Evolutionary conservation across 768 basidiomycete species (phyloP).

Genomic region (Lentinus tigrinus): DNA sequence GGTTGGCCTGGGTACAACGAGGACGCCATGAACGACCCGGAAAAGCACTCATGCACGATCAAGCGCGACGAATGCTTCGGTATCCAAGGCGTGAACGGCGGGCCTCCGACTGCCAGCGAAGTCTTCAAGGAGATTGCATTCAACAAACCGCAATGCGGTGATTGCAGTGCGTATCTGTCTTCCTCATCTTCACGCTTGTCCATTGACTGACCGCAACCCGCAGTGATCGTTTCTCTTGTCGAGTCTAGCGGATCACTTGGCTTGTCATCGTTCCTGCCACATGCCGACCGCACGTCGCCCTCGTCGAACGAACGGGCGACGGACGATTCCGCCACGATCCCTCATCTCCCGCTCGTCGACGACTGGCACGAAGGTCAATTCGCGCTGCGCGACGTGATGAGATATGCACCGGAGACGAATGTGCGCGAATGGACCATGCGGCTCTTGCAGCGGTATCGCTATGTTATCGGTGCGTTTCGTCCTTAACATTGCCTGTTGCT

Average conservation of each 20-base stretch:
- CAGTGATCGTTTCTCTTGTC: slow-evolving; percentile 33
- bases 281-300: slow-evolving; percentile 7
- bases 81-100: slow-evolving; percentile 17
- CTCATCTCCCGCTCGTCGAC: slow-evolving; percentile 23
- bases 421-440: slow-evolving; percentile 31
- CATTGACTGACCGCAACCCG: neutral
- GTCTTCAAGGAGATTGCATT: slow-evolving; percentile 36
- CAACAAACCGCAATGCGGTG: slow-evolving; percentile 33
- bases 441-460: slow-evolving; percentile 35
- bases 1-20: slow-evolving; percentile 16
- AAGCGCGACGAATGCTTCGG: slow-evolving; percentile 24
- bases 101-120: slow-evolving; percentile 22
- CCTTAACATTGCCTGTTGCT: neutral
- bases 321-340: neutral
- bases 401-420: slow-evolving; percentile 13
- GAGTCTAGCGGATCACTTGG: slow-evolving; percentile 31
- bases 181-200: too few relatives aligned
- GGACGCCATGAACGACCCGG: neutral
- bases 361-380: slow-evolving; percentile 24
- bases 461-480: slow-evolving; percentile 28
- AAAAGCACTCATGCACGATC: slow-evolving; percentile 17
- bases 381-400: slow-evolving; percentile 25
- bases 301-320: neutral
- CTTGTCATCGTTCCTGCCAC: slow-evolving; percentile 36
- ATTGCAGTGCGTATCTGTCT: slow-evolving; percentile 26